phyloP scores from a whole-genome alignment of 2,329 filamentous ascomycete genomes.

The Colletotrichum lentis region DNA sequence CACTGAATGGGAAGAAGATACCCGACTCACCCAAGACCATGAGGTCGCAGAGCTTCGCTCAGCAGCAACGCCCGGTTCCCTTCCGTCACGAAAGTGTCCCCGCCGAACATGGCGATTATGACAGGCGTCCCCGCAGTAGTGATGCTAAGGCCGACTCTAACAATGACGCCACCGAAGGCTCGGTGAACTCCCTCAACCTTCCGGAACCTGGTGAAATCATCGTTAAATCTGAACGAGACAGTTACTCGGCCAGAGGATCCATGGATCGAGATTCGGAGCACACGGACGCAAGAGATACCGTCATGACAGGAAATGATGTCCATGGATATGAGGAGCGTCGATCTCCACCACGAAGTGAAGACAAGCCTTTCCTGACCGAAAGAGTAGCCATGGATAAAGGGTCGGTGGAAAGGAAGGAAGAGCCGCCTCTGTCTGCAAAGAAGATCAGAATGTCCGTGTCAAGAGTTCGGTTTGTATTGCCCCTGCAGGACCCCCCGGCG shows the following conservation, averaged over 20 bases:
- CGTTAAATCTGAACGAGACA: conserved; percentile 52
- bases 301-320: conserved; percentile 28
- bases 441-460: conserved; percentile 44
- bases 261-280: conserved; percentile 35
- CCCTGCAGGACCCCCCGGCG: conserved; percentile 47
- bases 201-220: conserved; percentile 59
- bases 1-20: conserved; percentile 54
- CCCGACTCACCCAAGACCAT: conserved; percentile 62
- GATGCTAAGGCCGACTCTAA: conserved; percentile 59
- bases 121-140: conserved; percentile 61
- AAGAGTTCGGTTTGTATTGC: conserved; percentile 51
- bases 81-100: conserved; percentile 49
- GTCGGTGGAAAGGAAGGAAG: conserved; percentile 32
- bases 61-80: conserved; percentile 51
- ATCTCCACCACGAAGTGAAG: conserved; percentile 16
- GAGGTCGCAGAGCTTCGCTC: conserved; percentile 59
- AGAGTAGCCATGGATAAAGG: conserved; percentile 32
- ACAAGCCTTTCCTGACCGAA: conserved; percentile 6
- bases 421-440: conserved; percentile 34
- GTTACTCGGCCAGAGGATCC: conserved; percentile 44
- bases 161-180: conserved; percentile 46
- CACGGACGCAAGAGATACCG: conserved; percentile 26
- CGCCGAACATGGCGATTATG: conserved; percentile 52
- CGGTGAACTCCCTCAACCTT: conserved; percentile 52
- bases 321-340: conserved; percentile 20